Conservation (phyloP, 257 asterid genomes). For the Primulina eburnea region DNA sequence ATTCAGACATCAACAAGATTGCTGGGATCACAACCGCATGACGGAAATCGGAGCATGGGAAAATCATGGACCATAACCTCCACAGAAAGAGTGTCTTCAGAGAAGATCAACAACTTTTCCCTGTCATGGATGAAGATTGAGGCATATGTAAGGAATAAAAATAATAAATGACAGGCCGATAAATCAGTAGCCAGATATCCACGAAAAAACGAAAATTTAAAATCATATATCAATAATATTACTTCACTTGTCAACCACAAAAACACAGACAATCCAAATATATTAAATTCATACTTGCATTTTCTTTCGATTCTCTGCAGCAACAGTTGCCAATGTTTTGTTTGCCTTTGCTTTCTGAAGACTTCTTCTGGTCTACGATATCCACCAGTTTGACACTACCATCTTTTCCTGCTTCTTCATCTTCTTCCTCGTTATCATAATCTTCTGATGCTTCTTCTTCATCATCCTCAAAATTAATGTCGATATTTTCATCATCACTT, state of each 20-base stretch:
- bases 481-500: constrained; percentile 77
- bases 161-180: constrained; percentile 6
- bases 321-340: constrained; percentile 40
- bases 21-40: constrained; percentile 93
- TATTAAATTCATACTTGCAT: constrained; percentile 66
- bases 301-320: constrained; percentile 87
- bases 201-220: background rate
- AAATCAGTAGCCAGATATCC: background rate
- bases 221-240: constrained; percentile 6
- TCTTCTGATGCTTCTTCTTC: constrained; percentile 30
- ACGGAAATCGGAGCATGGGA: constrained; percentile 96
- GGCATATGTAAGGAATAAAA: constrained; percentile 12
- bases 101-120: constrained; percentile 90
- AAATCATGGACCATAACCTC: constrained; percentile 90
- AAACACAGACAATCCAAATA: constrained; percentile 19
- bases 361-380: constrained; percentile 27
- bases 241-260: constrained; percentile 14
- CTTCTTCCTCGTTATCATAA: constrained; percentile 30
- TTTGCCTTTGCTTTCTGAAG: constrained; percentile 30
- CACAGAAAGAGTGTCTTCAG: constrained; percentile 72
- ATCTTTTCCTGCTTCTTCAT: constrained; percentile 31
- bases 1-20: constrained; percentile 74
- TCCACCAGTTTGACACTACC: constrained; percentile 25
- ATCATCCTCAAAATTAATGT: constrained; percentile 47
- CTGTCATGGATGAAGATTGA: constrained; percentile 33